Percentiles rank a stretch among this genome's conserved stretches.
phyloP scores from a whole-genome alignment of 495 filamentous ascomycete genomes.

The Aspergillus wentii region DNA sequence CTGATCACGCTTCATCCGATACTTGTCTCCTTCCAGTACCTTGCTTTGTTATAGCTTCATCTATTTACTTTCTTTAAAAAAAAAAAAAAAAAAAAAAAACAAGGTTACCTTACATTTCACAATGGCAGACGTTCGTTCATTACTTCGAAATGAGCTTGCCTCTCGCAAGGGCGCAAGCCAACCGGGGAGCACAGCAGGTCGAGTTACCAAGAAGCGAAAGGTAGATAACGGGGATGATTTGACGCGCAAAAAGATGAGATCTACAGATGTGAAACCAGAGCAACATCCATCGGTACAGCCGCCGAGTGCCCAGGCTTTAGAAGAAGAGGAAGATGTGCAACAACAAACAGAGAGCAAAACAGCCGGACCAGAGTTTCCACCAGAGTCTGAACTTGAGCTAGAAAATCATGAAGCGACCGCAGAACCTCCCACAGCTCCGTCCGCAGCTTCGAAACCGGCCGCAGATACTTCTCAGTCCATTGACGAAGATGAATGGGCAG shows the following conservation, averaged over 20 bases:
- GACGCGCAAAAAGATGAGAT: conserved; percentile 45
- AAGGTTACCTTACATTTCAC: no score
- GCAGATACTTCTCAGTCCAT: conserved; percentile 30
- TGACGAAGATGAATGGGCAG: conserved; percentile 85
- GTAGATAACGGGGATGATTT: conserved; percentile 42
- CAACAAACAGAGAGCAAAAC: conserved; percentile 26
- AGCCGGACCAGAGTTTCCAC: conserved; percentile 22
- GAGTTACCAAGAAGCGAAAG: conserved; percentile 54
- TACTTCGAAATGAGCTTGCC: conserved; percentile 77
- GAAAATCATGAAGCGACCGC: conserved; percentile 3
- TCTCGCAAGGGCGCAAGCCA: conserved; percentile 59
- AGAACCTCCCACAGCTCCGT: conserved; percentile 11
- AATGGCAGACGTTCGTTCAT: conserved; percentile 82
- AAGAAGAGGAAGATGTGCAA: conserved; percentile 13
- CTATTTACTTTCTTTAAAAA: no score
- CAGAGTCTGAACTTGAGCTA: conserved; percentile 10
- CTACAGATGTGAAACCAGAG: conserved; percentile 23
- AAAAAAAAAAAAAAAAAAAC: no score
- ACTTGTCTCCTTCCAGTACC: no score
- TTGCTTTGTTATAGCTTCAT: no score
- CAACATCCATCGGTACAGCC: conserved; percentile 21
- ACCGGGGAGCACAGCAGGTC: conserved; percentile 33
- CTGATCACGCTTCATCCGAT: conserved; percentile 1
- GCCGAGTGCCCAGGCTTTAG: conserved; percentile 19
- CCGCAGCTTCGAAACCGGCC: conserved; percentile 9